Evolutionary conservation across 495 filamentous ascomycete species (phyloP), one percentile per base, ranked within the genome.

Genomic region (Daldinia grandis): DNA sequence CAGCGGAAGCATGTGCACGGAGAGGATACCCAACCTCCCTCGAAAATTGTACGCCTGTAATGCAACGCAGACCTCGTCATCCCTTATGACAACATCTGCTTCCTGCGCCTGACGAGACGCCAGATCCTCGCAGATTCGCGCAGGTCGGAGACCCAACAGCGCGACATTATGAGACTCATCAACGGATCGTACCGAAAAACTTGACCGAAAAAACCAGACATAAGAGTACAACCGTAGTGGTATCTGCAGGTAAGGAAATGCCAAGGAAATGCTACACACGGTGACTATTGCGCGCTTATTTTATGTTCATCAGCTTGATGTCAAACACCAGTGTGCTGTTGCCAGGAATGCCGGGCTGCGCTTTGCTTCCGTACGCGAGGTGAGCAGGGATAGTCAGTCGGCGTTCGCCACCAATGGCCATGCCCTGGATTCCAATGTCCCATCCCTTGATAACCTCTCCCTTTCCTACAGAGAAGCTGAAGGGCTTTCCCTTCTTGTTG

Each of bases 361-460:
- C 79, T 80, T 92, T 91, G 83, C 86, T 91, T 80, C 95, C 95
- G 78, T 99, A 98, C 62, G 89, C 96, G 19, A 93, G 86, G 63
- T 90, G 80, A 17, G 95, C 84, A 40, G 95, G 95, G 75, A 99
- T 92, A 57, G 86, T 92, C 76, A 99, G 87, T 58, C 95, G 88
- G 69, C 95, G 93, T 86, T 98, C 96, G 65, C 93, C 93, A 79
- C 95, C 94, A 63, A 92, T 88, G 58, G 90, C 83, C 94, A 99
- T 97, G 77, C 95, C 95, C 63, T 85, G 86, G 68, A 99, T 82
- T 79, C 95, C 95, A 67, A 97, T 88, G 78, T 99, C 96, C 95
- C 95, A 98, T 72, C 95, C 95, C 87, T 97, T 94, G 84, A 99
- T 98, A 71, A 99, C 95, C 76, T 98, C 93, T 64, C 94, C 94